Conservation (phyloP, 1,139 yeast species). For the Scheffersomyces insectosa region DNA sequence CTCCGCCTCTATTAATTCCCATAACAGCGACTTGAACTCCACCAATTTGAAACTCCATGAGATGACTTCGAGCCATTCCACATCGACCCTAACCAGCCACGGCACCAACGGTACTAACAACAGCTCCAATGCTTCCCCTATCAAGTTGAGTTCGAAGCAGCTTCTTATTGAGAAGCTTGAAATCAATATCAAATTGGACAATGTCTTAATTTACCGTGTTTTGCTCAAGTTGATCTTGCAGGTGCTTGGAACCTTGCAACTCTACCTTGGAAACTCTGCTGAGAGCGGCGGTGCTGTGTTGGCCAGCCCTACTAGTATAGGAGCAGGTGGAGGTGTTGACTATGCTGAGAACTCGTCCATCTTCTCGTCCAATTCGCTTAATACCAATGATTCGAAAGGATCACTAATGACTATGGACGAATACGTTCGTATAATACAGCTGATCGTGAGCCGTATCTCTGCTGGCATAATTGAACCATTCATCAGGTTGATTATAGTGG, state of each 20-base stretch:
- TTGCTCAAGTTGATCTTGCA: slow-evolving; percentile 32
- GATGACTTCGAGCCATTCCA: neutral
- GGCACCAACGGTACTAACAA: slow-evolving; percentile 5
- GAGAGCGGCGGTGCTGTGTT: neutral
- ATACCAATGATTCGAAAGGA: slow-evolving; percentile 25
- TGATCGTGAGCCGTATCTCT: slow-evolving; percentile 30
- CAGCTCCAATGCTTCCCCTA: slow-evolving; percentile 32
- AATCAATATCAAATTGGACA: slow-evolving; percentile 44
- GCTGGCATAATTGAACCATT: slow-evolving; percentile 45
- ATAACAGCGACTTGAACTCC: neutral
- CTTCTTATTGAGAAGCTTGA: slow-evolving; percentile 47
- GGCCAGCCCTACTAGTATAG: neutral
- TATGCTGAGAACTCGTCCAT: slow-evolving; percentile 31
- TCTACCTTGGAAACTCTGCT: slow-evolving; percentile 9
- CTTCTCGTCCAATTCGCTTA: slow-evolving; percentile 30
- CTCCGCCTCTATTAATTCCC: slow-evolving; percentile 15
- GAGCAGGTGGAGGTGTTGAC: neutral
- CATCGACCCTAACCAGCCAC: slow-evolving; percentile 1
- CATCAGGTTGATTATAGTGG: slow-evolving; percentile 28
- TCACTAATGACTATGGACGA: slow-evolving; percentile 32
- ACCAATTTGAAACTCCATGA: neutral
- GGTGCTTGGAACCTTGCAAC: slow-evolving; percentile 25
- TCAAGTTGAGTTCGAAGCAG: slow-evolving; percentile 42
- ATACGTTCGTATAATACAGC: slow-evolving; percentile 30
- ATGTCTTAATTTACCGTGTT: slow-evolving; percentile 41